Percentiles rank a stretch among this genome's conserved stretches.
Conservation (phyloP, 108 stramenopile species). For the Nitzschia sp. region DNA sequence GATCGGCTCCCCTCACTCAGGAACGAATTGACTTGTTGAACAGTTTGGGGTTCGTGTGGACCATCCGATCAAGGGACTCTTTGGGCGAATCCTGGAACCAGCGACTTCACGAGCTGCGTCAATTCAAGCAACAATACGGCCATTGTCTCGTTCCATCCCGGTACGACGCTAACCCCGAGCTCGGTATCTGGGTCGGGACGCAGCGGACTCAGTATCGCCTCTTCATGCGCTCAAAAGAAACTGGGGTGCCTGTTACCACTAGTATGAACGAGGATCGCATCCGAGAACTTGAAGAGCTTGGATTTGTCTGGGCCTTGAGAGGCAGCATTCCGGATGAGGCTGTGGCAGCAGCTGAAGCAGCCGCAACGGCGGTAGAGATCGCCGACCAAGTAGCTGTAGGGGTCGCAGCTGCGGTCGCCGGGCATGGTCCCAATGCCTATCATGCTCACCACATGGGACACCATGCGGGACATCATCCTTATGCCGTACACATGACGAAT, state of each 20-base stretch:
- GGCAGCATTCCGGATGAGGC: neutral
- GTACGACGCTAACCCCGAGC: slow-evolving; percentile 33
- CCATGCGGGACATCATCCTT: neutral
- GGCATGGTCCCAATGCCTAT: neutral
- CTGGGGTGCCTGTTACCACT: slow-evolving; percentile 7
- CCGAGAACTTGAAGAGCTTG: slow-evolving; percentile 32
- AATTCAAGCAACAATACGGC: slow-evolving; percentile 40
- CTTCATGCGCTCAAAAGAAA: slow-evolving; percentile 30
- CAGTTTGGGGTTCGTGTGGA: slow-evolving; percentile 69
- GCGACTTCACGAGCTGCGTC: slow-evolving; percentile 40
- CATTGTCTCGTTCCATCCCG: slow-evolving; percentile 40
- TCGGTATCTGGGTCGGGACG: slow-evolving; percentile 46
- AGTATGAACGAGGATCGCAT: slow-evolving; percentile 44
- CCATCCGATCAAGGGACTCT: slow-evolving; percentile 51
- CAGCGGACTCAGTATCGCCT: slow-evolving; percentile 44
- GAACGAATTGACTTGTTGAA: slow-evolving; percentile 65
- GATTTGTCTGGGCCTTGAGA: slow-evolving; percentile 54
- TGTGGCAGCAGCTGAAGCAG: neutral
- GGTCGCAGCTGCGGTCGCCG: neutral
- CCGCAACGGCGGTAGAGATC: neutral
- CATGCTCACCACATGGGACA: too few species aligned
- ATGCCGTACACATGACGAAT: too few species aligned
- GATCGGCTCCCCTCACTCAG: slow-evolving; percentile 42
- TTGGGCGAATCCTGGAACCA: slow-evolving; percentile 53
- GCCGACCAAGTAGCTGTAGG: neutral